phyloP scores from a whole-genome alignment of 2,329 filamentous ascomycete species.

The Clonostachys rhizophaga region DNA sequence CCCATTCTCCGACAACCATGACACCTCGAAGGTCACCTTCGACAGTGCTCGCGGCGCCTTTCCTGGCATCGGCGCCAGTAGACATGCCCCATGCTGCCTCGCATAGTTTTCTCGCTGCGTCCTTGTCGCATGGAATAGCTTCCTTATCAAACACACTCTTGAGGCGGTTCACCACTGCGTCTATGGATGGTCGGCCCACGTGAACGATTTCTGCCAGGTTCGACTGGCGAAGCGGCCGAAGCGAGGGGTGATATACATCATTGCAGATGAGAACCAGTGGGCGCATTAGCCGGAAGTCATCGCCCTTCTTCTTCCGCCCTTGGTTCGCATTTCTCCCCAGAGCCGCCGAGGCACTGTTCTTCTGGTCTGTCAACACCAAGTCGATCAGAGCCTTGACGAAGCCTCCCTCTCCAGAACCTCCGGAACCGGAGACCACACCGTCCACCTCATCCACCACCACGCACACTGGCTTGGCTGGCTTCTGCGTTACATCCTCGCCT shows the following conservation, averaged over 20 bases:
- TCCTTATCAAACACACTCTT: slow-evolving; percentile 85
- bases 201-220: slow-evolving; percentile 85
- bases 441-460: slow-evolving; percentile 97
- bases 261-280: slow-evolving; percentile 96
- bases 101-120: slow-evolving; percentile 80
- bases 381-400: slow-evolving; percentile 96
- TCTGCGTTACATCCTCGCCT: slow-evolving; percentile 52
- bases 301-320: slow-evolving; percentile 66
- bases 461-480: slow-evolving; percentile 80
- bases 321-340: not conserved
- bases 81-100: slow-evolving; percentile 80
- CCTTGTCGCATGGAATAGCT: slow-evolving; percentile 80
- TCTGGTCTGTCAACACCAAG: slow-evolving; percentile 79
- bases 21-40: slow-evolving; percentile 74
- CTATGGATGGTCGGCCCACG: slow-evolving; percentile 81
- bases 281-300: slow-evolving; percentile 81
- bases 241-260: slow-evolving; percentile 87
- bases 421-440: slow-evolving; percentile 79
- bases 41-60: slow-evolving; percentile 62
- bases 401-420: slow-evolving; percentile 77
- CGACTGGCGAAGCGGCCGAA: slow-evolving; percentile 82
- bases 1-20: slow-evolving; percentile 86
- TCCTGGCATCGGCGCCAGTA: slow-evolving; percentile 63
- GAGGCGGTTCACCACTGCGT: slow-evolving; percentile 77
- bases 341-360: slow-evolving; percentile 43